These are phyloP conservation scores for Gastrodia elata DNA, from an alignment of 106 monocot genomes.

Conservation along the genomic window DNA sequence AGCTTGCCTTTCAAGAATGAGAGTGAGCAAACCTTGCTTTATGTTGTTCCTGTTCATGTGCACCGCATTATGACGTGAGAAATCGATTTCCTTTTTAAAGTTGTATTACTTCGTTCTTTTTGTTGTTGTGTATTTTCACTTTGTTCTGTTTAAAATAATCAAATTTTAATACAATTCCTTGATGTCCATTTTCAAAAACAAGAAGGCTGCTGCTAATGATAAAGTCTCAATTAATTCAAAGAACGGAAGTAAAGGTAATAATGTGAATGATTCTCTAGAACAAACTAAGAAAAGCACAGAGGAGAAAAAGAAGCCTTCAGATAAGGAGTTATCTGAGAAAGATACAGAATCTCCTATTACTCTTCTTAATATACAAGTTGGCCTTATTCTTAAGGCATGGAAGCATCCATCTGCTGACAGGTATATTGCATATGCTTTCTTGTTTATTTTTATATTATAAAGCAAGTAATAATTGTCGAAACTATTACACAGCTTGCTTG, in stretches of 20 bases:
- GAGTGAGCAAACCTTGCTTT: not conserved
- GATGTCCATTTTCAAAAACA: constrained; percentile 12
- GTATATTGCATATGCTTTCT: constrained; percentile 13
- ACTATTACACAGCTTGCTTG: constrained; percentile 55
- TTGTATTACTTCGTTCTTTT: not conserved
- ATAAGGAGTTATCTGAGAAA: constrained; percentile 51
- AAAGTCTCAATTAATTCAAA: constrained; percentile 23
- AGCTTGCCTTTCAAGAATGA: constrained; percentile 2
- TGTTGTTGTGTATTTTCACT: not conserved
- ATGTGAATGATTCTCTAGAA: constrained; percentile 11
- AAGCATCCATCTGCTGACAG: constrained; percentile 99
- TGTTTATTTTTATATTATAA: not conserved
- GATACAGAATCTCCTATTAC: constrained; percentile 48
- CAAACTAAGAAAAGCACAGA: constrained; percentile 15
- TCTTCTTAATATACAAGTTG: constrained; percentile 87
- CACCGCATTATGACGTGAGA: not conserved
- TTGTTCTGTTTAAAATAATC: not conserved
- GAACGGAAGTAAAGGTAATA: constrained; percentile 18
- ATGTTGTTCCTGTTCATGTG: not conserved
- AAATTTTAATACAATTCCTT: not conserved
- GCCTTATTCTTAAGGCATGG: constrained; percentile 81
- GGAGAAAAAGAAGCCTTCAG: constrained; percentile 27
- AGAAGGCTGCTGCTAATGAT: constrained; percentile 27
- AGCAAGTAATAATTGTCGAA: constrained; percentile 1
- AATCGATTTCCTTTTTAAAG: not conserved